These are phyloP conservation scores for Silene conica DNA, from an alignment of 148 eudicot species.

Conservation along the genomic window DNA sequence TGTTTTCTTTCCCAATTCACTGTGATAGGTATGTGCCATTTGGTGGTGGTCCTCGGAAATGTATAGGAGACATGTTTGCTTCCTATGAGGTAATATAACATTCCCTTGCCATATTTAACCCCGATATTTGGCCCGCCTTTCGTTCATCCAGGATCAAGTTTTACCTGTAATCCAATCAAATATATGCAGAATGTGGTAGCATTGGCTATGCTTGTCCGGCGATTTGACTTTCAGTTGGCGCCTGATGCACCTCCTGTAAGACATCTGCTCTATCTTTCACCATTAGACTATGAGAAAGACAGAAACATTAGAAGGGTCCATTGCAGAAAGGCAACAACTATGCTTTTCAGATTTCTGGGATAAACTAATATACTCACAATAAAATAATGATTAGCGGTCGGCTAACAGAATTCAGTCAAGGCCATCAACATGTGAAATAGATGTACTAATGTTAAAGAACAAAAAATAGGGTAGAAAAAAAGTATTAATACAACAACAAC, in stretches of 20 bases:
- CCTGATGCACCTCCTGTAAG: constrained; percentile 92
- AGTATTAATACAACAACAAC: too few species aligned
- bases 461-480: too few species aligned
- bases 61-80: constrained; percentile 95
- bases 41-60: constrained; percentile 98
- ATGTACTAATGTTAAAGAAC: too few species aligned
- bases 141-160: not conserved
- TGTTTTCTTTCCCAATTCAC: not conserved
- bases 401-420: too few species aligned
- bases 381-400: too few species aligned
- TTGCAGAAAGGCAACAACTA: too few species aligned
- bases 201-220: constrained; percentile 81
- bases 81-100: constrained; percentile 66
- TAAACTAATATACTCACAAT: too few species aligned
- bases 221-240: constrained; percentile 88
- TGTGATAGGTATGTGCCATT: constrained; percentile 81
- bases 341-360: not conserved
- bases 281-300: too few species aligned
- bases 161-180: not conserved
- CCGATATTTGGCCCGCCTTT: not conserved
- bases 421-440: too few species aligned
- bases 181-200: constrained; percentile 76
- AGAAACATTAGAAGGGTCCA: too few species aligned
- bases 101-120: not conserved
- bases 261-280: not conserved